Conservation (phyloP, 2,329 filamentous ascomycete genomes). For the Annulohypoxylon truncatum region DNA sequence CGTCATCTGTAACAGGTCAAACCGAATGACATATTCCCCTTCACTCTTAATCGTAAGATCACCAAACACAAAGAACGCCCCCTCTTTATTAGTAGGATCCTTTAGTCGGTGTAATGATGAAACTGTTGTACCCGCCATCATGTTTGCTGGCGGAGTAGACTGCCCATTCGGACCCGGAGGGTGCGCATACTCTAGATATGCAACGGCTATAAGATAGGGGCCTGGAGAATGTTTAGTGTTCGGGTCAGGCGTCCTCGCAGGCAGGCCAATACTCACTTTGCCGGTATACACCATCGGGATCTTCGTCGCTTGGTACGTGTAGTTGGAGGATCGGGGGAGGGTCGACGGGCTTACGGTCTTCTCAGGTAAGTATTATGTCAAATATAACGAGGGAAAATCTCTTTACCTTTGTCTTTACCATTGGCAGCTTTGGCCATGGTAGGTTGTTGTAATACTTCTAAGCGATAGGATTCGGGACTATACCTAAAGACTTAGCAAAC, state of each 20-base stretch:
- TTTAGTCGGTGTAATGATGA: constrained; percentile 87
- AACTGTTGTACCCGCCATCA: constrained; percentile 77
- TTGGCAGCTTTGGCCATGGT: constrained; percentile 48
- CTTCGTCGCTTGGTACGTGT: constrained; percentile 58
- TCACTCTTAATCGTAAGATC: constrained; percentile 83
- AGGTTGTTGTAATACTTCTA: constrained; percentile 49
- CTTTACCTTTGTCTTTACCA: constrained; percentile 49
- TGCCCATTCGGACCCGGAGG: constrained; percentile 57
- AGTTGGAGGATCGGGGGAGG: constrained; percentile 87
- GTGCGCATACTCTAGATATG: constrained; percentile 52
- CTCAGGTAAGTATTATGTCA: constrained; percentile 23
- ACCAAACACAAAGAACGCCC: constrained; percentile 90
- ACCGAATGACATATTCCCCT: constrained; percentile 78
- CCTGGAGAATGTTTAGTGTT: constrained; percentile 43
- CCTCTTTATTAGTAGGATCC: constrained; percentile 80
- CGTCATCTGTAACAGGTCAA: constrained; percentile 79
- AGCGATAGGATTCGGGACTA: constrained; percentile 46
- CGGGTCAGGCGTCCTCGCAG: background rate
- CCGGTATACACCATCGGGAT: constrained; percentile 61
- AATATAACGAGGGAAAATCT: background rate
- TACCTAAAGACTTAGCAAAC: constrained; percentile 4
- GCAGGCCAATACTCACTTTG: constrained; percentile 67
- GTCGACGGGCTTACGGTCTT: constrained; percentile 87
- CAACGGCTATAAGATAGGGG: constrained; percentile 50
- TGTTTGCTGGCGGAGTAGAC: constrained; percentile 56